Conservation (phyloP, 805 yeast species). For the Lipomyces japonicus region DNA sequence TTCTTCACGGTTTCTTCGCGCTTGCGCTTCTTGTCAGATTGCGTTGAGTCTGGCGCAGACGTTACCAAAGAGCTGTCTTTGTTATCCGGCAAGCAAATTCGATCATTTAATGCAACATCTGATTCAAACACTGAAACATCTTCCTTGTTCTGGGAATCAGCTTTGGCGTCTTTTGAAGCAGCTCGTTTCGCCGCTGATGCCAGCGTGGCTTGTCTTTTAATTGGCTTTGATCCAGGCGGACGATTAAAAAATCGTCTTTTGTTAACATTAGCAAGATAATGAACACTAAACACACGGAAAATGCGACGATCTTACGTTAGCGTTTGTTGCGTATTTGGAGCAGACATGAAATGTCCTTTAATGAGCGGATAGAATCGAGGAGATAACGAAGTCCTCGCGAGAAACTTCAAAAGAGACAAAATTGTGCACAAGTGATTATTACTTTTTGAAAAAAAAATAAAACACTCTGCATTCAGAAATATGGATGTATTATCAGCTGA, state of each 20-base stretch:
- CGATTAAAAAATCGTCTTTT: constrained; percentile 15
- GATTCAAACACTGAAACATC: neutral
- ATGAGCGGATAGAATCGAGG: too few species aligned
- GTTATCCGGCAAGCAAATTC: neutral
- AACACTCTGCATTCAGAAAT: too few species aligned
- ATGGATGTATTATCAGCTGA: too few species aligned
- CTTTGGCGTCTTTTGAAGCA: neutral
- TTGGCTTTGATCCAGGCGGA: constrained; percentile 16
- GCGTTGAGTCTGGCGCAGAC: neutral
- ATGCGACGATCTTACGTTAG: neutral
- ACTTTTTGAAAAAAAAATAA: too few species aligned
- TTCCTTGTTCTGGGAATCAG: neutral
- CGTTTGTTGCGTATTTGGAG: neutral
- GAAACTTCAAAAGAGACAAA: too few species aligned
- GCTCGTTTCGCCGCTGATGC: neutral
- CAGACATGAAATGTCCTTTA: too few species aligned
- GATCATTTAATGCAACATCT: neutral
- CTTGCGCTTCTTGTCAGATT: constrained; percentile 1
- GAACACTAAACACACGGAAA: neutral
- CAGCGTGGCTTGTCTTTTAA: constrained; percentile 18
- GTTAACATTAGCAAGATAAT: neutral
- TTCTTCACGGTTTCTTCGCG: neutral
- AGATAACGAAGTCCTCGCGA: too few species aligned
- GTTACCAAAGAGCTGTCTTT: neutral
- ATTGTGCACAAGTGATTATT: too few species aligned